Base-by-base conservation (phyloP, 257 asterid genomes). In the Anisodus tanguticus region DNA sequence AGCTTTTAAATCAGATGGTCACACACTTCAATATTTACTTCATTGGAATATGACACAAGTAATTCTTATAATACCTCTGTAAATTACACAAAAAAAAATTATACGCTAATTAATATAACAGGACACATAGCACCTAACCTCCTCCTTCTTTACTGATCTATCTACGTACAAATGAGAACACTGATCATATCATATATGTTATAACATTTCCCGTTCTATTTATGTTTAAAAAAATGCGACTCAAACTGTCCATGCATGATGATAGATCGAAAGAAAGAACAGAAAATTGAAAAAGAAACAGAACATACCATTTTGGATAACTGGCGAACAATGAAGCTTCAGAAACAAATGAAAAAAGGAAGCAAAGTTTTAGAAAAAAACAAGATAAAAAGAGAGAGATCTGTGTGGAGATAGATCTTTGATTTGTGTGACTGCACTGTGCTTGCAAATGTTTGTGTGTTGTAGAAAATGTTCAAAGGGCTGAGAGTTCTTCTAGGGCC, bases 401-500 rank as follows among this genome's bases (percentile, higher is more conserved):
- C 64, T 72, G 77, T 84, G 88, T 55, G 79, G 45, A 66, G 90
- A 89, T 90, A 80, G 84, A 85, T 67, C 83, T 81, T 84, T 85
- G 90, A 88, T 66, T 69, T 83, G 35, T 4, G 45, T 41, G 45
- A 41, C 3, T 41, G 45, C 45, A 41, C 45, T 41, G 45, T 41
- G 45, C 78, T 26, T 26, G 58, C 72, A 84, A 62, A 79, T 41
- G 85, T n/a, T 81, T 51, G 9, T 51, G 45, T 41, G 88, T 82
- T 76, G 87, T 81, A 54, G 91, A 91, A 91, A 88, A 64, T 83
- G 78, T 89, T 89, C 91, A 80, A 88, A 84, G 84, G 87, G 87
- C 63, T 84, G 90, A 79, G 93, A 91, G 92, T 83, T 74, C 3
- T 87, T 91, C 85, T 43, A 88, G 93, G 88, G 69, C 82, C 69